A percentile compares a stretch with the other conserved stretches of the same genome.
phyloP scores from a whole-genome alignment of 441 rosid genomes.

The Adansonia madagascariensis region DNA sequence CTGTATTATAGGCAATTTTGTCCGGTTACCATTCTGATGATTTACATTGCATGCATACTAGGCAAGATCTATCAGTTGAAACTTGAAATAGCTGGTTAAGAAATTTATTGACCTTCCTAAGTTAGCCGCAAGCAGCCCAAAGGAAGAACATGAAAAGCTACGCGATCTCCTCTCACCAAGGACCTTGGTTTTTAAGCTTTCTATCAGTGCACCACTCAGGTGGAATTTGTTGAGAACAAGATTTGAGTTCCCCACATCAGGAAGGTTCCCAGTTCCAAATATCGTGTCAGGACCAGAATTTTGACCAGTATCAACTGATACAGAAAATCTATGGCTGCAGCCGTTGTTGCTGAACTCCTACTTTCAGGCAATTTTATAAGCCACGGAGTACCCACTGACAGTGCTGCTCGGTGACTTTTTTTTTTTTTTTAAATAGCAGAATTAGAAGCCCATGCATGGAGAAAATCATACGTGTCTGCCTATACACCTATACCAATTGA shows the following conservation, averaged over 20 bases:
- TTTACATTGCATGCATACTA: neutral
- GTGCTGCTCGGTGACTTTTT: conserved; percentile 31
- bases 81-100: neutral
- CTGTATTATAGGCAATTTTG: neutral
- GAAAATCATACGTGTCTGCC: conserved; percentile 60
- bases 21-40: neutral
- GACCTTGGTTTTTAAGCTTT: conserved; percentile 50
- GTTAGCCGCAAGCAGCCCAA: conserved; percentile 65
- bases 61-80: neutral
- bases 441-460: conserved; percentile 58
- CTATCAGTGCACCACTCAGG: conserved; percentile 44
- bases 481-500: conserved; percentile 66
- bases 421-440: conserved; percentile 40
- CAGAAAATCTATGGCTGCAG: conserved; percentile 65
- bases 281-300: neutral
- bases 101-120: conserved; percentile 56
- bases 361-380: neutral
- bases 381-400: conserved; percentile 21
- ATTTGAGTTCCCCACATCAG: conserved; percentile 31
- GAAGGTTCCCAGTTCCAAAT: conserved; percentile 9
- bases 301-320: conserved; percentile 56
- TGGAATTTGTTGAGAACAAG: conserved; percentile 53
- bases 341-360: conserved; percentile 32
- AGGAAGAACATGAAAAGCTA: conserved; percentile 52
- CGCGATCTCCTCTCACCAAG: conserved; percentile 31